Conservation (phyloP, 495 filamentous ascomycete species). For the Talaromyces borbonicus region DNA sequence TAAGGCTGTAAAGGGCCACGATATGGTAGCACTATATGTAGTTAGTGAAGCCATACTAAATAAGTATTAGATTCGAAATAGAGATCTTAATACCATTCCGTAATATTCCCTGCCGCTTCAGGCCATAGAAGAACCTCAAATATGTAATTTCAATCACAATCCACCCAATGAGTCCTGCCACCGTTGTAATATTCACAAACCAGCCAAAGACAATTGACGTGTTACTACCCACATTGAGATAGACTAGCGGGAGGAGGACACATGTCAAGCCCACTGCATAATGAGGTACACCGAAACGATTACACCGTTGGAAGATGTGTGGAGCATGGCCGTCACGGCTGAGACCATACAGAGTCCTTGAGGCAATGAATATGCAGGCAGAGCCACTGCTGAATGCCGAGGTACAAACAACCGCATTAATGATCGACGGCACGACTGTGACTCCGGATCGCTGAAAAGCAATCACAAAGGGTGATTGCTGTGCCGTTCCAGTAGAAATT, state of each 20-base stretch:
- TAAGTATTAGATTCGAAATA: too few species aligned
- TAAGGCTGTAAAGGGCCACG: constrained; percentile 46
- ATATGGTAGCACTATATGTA: constrained; percentile 1
- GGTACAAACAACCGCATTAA: constrained; percentile 66
- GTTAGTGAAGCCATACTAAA: not conserved
- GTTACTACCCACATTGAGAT: constrained; percentile 63
- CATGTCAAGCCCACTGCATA: constrained; percentile 54
- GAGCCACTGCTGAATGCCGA: constrained; percentile 62
- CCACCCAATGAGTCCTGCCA: constrained; percentile 63
- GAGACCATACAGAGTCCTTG: constrained; percentile 63
- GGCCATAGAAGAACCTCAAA: constrained; percentile 48
- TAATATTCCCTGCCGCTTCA: constrained; percentile 45
- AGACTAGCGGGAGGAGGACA: constrained; percentile 58
- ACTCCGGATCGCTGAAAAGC: constrained; percentile 54
- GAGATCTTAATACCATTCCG: constrained; percentile 23
- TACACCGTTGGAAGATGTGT: constrained; percentile 49
- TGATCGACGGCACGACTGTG: constrained; percentile 54
- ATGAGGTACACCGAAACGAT: constrained; percentile 67
- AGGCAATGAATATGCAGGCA: constrained; percentile 70
- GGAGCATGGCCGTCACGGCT: constrained; percentile 58
- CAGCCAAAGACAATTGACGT: constrained; percentile 53
- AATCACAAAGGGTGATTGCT: constrained; percentile 47
- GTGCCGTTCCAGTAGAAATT: constrained; percentile 26
- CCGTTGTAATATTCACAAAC: constrained; percentile 51
- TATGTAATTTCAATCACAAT: constrained; percentile 49